Conservation (phyloP, 345 rosid genomes). For the Camelina hispida region DNA sequence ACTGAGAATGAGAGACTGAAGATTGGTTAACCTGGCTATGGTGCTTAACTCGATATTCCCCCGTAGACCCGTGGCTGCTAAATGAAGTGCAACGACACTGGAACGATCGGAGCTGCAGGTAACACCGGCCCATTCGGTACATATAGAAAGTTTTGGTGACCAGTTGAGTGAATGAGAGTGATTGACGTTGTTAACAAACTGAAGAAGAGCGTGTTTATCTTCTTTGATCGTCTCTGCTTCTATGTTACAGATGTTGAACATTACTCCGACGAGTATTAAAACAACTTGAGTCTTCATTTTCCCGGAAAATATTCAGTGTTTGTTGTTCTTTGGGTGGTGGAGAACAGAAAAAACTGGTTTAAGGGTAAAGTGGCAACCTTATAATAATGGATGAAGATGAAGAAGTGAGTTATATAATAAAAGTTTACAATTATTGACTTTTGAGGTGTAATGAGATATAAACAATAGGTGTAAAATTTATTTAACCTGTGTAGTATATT, state of each 20-base stretch:
- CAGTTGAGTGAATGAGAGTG: conserved; percentile 72
- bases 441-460: conserved; percentile 12
- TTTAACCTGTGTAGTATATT: neutral
- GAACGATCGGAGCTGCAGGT: conserved; percentile 63
- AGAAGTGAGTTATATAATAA: conserved; percentile 36
- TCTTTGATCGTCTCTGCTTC: conserved; percentile 52
- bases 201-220: conserved; percentile 76
- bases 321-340: neutral
- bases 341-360: conserved; percentile 18
- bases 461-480: neutral
- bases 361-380: conserved; percentile 37
- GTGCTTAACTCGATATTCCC: conserved; percentile 61
- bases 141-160: conserved; percentile 59
- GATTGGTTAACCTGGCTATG: conserved; percentile 66
- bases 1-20: conserved; percentile 69
- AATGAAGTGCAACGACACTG: conserved; percentile 58
- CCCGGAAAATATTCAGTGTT: neutral
- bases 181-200: conserved; percentile 59
- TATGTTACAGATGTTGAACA: conserved; percentile 50
- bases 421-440: conserved; percentile 36
- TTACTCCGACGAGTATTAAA: conserved; percentile 45
- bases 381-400: conserved; percentile 30
- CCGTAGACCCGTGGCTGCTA: conserved; percentile 62
- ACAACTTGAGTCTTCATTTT: conserved; percentile 43
- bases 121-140: conserved; percentile 83